Conservation (phyloP, 2,329 filamentous ascomycete species). For the Diplodia seriata region DNA sequence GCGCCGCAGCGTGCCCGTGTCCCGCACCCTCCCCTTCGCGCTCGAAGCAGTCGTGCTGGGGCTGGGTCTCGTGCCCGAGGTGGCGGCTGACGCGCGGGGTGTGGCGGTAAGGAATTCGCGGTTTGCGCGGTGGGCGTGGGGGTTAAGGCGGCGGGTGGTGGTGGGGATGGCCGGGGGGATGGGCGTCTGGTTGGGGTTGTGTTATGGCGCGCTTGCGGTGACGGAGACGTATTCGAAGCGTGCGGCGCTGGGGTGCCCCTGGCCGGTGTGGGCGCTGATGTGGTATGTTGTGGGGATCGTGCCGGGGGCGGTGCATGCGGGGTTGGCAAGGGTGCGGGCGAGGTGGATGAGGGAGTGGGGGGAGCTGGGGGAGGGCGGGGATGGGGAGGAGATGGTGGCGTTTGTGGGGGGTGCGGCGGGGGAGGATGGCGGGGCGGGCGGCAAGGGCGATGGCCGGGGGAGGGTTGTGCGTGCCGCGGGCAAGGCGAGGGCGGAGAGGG, state of each 20-base stretch:
- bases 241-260: conserved; percentile 43
- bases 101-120: too few species aligned
- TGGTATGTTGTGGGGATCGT: conserved; percentile 41
- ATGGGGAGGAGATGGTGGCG: too few species aligned
- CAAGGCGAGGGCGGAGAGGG: neutral
- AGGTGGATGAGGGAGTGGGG: too few species aligned
- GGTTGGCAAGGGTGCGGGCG: too few species aligned
- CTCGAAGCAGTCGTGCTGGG: conserved; percentile 40
- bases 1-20: conserved; percentile 38
- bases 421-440: too few species aligned
- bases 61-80: conserved; percentile 39
- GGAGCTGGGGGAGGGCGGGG: too few species aligned
- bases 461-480: neutral
- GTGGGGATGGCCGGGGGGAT: too few species aligned
- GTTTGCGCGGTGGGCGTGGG: too few species aligned
- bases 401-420: too few species aligned
- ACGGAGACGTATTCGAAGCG: conserved; percentile 45
- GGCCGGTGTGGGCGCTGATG: conserved; percentile 38
- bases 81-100: neutral
- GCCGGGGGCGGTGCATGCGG: conserved; percentile 40
- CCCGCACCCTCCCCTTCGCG: conserved; percentile 32
- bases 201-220: conserved; percentile 37
- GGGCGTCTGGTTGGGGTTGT: too few species aligned
- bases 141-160: too few species aligned
- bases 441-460: too few species aligned